These are phyloP conservation scores for Cymodocea nodosa DNA, from an alignment of 116 monocot species.

Conservation along the genomic window DNA sequence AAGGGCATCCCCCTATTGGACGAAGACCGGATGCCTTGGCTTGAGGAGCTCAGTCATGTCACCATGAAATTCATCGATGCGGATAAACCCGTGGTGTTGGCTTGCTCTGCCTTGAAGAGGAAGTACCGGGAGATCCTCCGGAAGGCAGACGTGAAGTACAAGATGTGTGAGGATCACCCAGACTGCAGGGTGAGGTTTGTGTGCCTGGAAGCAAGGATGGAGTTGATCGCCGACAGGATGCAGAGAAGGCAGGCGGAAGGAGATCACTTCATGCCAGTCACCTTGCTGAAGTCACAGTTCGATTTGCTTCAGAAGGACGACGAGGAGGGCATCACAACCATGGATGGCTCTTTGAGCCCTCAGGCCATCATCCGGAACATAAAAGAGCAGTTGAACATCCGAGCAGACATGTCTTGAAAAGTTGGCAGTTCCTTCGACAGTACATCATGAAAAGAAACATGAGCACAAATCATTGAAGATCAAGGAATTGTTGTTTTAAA, in stretches of 20 bases:
- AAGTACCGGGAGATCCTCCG: constrained; percentile 71
- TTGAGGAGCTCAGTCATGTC: constrained; percentile 41
- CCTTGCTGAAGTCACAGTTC: constrained; percentile 51
- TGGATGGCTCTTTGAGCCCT: constrained; percentile 31
- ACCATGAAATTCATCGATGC: constrained; percentile 15
- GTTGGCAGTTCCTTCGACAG: too few relatives aligned
- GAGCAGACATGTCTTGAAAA: too few relatives aligned
- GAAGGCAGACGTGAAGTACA: constrained; percentile 35
- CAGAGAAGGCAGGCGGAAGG: constrained; percentile 39
- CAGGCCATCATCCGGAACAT: constrained; percentile 25
- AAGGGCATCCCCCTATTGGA: constrained; percentile 55
- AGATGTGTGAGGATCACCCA: constrained; percentile 12
- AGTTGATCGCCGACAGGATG: constrained; percentile 47
- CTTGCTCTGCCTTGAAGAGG: constrained; percentile 65
- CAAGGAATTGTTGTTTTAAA: too few relatives aligned
- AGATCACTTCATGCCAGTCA: constrained; percentile 72
- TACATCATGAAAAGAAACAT: too few relatives aligned
- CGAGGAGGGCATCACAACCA: constrained; percentile 30
- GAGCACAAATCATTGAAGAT: too few relatives aligned
- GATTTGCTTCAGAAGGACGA: constrained; percentile 65
- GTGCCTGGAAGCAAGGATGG: constrained; percentile 40
- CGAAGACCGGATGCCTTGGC: constrained; percentile 72
- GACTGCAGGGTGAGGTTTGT: constrained; percentile 52
- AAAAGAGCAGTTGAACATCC: not conserved
- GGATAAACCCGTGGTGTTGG: constrained; percentile 28